These are phyloP conservation scores for Plasmodiophora brassicae DNA, from an alignment of 208 protist genomes.

Conservation along the genomic window DNA sequence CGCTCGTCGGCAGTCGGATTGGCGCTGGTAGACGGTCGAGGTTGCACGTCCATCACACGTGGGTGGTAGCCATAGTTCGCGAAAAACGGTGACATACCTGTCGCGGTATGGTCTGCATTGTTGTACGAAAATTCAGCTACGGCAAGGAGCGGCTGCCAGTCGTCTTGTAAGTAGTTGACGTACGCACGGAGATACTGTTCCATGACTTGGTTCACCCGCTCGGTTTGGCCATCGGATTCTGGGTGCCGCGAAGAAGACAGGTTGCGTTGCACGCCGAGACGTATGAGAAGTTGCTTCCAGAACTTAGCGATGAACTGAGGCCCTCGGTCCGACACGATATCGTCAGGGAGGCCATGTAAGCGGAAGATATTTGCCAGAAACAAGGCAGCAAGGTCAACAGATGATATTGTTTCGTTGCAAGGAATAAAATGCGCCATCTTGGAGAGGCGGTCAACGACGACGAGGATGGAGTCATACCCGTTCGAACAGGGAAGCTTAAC, in stretches of 20 bases:
- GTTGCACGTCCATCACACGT: not conserved
- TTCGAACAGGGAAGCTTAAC: not conserved
- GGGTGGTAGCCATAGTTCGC: not conserved
- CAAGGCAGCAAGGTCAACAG: not conserved
- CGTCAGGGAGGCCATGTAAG: not conserved
- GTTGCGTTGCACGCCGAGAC: not conserved
- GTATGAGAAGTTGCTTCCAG: not conserved
- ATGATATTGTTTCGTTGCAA: no score
- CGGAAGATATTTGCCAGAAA: not conserved
- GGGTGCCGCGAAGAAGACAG: not conserved
- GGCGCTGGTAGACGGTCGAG: no score
- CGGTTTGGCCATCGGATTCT: not conserved
- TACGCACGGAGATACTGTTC: not conserved
- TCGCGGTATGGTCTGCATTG: not conserved
- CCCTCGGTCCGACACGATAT: not conserved
- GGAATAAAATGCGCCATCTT: slow-evolving; percentile 31
- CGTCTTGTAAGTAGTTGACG: slow-evolving; percentile 8
- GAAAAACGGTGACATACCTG: not conserved
- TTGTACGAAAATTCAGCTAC: slow-evolving; percentile 4
- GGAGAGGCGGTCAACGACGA: not conserved
- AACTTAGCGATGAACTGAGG: slow-evolving; percentile 1
- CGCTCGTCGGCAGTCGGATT: not conserved
- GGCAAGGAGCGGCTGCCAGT: not conserved
- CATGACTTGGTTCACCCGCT: slow-evolving; percentile 11
- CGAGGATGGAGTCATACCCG: not conserved